Evolutionary conservation across 129 eudicot genomes (phyloP).

Genomic region (Arctium lappa): DNA sequence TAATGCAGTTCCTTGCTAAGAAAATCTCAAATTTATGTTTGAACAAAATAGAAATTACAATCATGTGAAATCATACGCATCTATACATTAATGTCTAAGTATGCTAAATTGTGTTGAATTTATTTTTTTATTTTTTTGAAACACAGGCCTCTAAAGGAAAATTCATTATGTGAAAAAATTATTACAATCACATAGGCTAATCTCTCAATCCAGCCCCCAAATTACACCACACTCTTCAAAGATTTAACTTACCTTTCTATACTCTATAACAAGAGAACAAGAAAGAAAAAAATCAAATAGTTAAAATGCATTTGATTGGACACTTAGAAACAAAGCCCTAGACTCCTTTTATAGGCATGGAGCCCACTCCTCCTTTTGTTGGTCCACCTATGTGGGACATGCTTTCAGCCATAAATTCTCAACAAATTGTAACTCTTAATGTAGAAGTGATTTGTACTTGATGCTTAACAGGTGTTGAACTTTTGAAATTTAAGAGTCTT

Average conservation of each 20-base stretch:
- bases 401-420: not conserved
- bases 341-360: not conserved
- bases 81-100: not conserved
- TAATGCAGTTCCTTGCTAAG: not conserved
- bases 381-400: not conserved
- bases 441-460: not conserved
- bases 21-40: not conserved
- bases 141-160: not conserved
- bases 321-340: not conserved
- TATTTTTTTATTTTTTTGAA: not conserved
- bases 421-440: not conserved
- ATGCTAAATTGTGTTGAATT: not conserved
- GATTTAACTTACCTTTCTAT: not conserved
- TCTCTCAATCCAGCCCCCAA: not conserved
- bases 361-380: not conserved
- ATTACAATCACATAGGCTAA: not conserved
- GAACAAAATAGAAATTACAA: not conserved
- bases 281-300: not conserved
- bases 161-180: not conserved
- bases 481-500: not conserved
- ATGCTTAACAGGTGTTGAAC: not conserved
- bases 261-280: not conserved
- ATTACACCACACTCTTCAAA: not conserved
- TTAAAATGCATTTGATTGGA: not conserved
- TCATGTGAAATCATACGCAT: not conserved